phyloP scores from a whole-genome alignment of 2,329 filamentous ascomycete genomes.

The Botryosphaeria dothidea region DNA sequence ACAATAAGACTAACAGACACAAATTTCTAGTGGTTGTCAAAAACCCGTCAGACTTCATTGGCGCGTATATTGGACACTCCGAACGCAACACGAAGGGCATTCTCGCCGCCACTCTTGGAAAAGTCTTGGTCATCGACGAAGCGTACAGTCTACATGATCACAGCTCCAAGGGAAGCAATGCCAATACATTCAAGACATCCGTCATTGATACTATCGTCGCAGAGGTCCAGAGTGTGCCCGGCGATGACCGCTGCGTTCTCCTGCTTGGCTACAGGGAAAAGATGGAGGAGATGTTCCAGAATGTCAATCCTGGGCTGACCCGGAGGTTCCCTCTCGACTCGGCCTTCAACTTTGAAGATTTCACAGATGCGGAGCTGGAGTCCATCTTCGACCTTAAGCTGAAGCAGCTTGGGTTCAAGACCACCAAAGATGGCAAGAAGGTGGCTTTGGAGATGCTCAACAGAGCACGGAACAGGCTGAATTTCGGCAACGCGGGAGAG shows the following conservation, averaged over 20 bases:
- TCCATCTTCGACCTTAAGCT: slow-evolving; percentile 66
- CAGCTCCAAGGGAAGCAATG: slow-evolving; percentile 32
- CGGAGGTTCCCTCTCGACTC: slow-evolving; percentile 65
- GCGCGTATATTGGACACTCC: slow-evolving; percentile 62
- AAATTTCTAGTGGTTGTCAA: slow-evolving; percentile 61
- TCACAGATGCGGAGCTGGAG: slow-evolving; percentile 57
- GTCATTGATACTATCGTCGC: slow-evolving; percentile 75
- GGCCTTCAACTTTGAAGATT: slow-evolving; percentile 71
- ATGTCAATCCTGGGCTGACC: slow-evolving; percentile 68
- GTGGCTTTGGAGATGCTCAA: slow-evolving; percentile 62
- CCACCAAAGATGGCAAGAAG: slow-evolving; percentile 53
- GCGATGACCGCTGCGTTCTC: slow-evolving; percentile 72
- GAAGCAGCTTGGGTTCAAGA: slow-evolving; percentile 54
- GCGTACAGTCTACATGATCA: slow-evolving; percentile 72
- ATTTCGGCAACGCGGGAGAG: slow-evolving; percentile 74
- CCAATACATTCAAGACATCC: slow-evolving; percentile 59
- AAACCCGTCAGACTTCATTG: slow-evolving; percentile 74
- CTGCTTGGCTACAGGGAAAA: slow-evolving; percentile 69
- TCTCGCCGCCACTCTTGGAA: slow-evolving; percentile 65
- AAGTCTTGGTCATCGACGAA: slow-evolving; percentile 79
- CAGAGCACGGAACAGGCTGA: slow-evolving; percentile 61
- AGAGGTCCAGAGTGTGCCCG: slow-evolving; percentile 68
- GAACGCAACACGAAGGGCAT: slow-evolving; percentile 74
- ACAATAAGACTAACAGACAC: too few species aligned
- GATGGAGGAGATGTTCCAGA: slow-evolving; percentile 73